phyloP scores from a whole-genome alignment of 495 filamentous ascomycete genomes.

The Tetracladium marchalianum region DNA sequence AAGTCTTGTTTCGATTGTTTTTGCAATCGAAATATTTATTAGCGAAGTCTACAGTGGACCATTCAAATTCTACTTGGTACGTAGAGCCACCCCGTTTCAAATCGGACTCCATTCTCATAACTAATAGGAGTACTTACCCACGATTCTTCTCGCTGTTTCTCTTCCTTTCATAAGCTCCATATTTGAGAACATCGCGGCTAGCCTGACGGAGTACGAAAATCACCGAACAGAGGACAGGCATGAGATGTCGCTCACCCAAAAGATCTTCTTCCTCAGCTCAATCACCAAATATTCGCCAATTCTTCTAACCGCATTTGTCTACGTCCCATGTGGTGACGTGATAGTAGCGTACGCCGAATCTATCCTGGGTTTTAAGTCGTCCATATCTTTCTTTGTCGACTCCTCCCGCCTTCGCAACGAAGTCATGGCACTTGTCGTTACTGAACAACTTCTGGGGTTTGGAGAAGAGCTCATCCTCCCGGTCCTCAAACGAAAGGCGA shows the following conservation, averaged over 20 bases:
- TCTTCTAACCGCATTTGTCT: constrained; percentile 12
- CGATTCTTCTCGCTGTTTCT: constrained; percentile 2
- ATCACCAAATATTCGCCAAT: constrained; percentile 12
- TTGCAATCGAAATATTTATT: constrained; percentile 9
- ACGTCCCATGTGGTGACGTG: constrained; percentile 8
- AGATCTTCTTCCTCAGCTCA: constrained; percentile 9
- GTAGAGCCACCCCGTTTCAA: background rate
- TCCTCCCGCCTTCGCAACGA: constrained; percentile 6
- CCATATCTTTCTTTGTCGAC: constrained; percentile 3
- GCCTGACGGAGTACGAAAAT: constrained; percentile 9
- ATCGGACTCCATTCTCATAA: background rate
- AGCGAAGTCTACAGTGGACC: constrained; percentile 8
- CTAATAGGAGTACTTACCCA: constrained; percentile 6
- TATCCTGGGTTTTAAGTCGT: background rate
- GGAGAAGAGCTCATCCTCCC: constrained; percentile 8
- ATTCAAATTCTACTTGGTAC: constrained; percentile 4
- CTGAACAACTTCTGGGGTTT: constrained; percentile 5
- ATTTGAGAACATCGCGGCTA: constrained; percentile 1
- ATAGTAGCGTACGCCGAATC: constrained; percentile 3
- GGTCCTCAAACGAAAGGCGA: constrained; percentile 1
- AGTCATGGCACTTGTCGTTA: constrained; percentile 8
- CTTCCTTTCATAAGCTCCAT: constrained; percentile 5
- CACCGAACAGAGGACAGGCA: constrained; percentile 6
- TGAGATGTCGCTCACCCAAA: constrained; percentile 11
- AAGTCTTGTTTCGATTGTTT: constrained; percentile 3